Conservation (phyloP, 2,329 filamentous ascomycete species). For the Aspergillus fijiensis region DNA sequence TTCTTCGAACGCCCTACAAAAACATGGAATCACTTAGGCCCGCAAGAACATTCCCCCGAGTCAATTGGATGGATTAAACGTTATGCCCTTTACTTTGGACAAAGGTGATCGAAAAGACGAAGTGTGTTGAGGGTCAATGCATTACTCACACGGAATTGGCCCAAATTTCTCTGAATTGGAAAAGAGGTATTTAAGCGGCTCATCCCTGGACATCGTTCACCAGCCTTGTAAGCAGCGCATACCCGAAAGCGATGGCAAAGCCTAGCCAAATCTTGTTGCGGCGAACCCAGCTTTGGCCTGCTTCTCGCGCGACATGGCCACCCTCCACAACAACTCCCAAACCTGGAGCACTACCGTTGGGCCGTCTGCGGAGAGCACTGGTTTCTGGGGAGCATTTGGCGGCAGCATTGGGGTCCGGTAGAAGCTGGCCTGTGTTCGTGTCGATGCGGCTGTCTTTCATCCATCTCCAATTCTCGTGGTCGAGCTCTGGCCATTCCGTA, state of each 20-base stretch:
- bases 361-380: conserved; percentile 65
- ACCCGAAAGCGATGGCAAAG: conserved; percentile 70
- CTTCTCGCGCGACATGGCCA: conserved; percentile 70
- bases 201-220: conserved; percentile 55
- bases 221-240: conserved; percentile 77
- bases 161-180: background rate
- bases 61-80: background rate
- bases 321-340: conserved; percentile 72
- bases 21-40: background rate
- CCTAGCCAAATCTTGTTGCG: conserved; percentile 75
- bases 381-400: conserved; percentile 59
- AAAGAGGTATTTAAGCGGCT: conserved; percentile 8
- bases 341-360: conserved; percentile 53
- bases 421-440: conserved; percentile 66
- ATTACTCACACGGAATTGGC: background rate
- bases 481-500: conserved; percentile 83
- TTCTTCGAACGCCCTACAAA: conserved; percentile 7
- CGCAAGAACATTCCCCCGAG: background rate
- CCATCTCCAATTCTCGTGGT: conserved; percentile 88
- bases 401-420: conserved; percentile 55
- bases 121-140: background rate
- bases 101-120: background rate
- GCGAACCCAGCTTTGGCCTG: conserved; percentile 77
- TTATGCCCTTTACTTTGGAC: background rate
- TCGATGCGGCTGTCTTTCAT: conserved; percentile 83